A percentile compares a stretch with the other conserved stretches of the same genome.
phyloP scores from a whole-genome alignment of 1,139 yeast genomes.

The Pichia terricola region DNA sequence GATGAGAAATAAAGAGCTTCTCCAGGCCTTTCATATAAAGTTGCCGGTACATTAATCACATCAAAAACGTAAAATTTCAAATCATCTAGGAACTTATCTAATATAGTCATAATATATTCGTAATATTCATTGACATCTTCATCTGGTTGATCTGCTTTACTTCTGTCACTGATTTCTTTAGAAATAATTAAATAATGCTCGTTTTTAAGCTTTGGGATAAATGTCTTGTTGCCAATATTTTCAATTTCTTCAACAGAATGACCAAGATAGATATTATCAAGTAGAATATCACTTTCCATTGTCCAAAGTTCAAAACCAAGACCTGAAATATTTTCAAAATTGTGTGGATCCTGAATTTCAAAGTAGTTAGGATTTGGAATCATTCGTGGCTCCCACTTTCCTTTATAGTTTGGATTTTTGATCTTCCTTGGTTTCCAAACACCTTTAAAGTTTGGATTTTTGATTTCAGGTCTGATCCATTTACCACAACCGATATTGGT shows the following conservation, averaged over 20 bases:
- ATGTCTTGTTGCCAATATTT: constrained; percentile 67
- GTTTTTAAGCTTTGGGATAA: constrained; percentile 46
- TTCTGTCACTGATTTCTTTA: constrained; percentile 32
- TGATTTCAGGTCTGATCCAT: constrained; percentile 55
- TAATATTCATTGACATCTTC: constrained; percentile 17
- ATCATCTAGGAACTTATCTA: constrained; percentile 17
- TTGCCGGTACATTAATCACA: constrained; percentile 35
- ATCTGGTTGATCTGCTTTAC: constrained; percentile 2
- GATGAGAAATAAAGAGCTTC: constrained; percentile 40
- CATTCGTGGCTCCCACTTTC: constrained; percentile 64
- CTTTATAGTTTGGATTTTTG: constrained; percentile 67
- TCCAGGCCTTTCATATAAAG: constrained; percentile 36
- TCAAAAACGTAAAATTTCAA: constrained; percentile 26
- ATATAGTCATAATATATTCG: constrained; percentile 11
- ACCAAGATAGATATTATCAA: constrained; percentile 81
- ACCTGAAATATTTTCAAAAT: constrained; percentile 65
- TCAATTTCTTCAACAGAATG: constrained; percentile 80
- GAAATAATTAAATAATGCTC: constrained; percentile 38
- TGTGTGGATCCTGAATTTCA: constrained; percentile 43
- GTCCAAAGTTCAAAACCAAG: constrained; percentile 90
- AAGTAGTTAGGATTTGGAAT: constrained; percentile 63
- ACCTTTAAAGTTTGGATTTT: constrained; percentile 66
- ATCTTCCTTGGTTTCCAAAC: constrained; percentile 65
- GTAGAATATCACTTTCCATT: constrained; percentile 63
- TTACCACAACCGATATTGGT: constrained; percentile 64